Evolutionary conservation across 768 basidiomycete genomes (phyloP).

Genomic region (Lyophyllum atratum): DNA sequence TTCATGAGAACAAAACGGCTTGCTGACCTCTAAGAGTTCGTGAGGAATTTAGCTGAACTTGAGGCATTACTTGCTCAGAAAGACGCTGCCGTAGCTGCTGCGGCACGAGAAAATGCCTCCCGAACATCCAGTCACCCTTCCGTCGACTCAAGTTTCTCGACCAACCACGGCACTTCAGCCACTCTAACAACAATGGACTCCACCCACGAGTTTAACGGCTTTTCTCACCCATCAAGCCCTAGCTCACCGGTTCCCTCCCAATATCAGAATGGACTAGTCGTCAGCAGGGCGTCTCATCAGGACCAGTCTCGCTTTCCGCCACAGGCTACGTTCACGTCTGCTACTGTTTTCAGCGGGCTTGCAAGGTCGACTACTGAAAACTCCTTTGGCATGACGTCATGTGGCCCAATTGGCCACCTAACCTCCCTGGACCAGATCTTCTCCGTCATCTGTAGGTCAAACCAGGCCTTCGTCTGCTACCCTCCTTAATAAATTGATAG

Average conservation of each 20-base stretch:
- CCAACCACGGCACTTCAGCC: not conserved
- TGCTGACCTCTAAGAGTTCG: not conserved
- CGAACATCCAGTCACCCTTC: slow-evolving; percentile 6
- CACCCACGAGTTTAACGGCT: slow-evolving; percentile 8
- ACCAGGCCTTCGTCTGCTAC: not conserved
- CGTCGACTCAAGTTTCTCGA: not conserved
- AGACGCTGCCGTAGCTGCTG: slow-evolving; percentile 28
- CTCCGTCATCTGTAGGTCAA: slow-evolving; percentile 63
- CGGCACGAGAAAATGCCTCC: slow-evolving; percentile 13
- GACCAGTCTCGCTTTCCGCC: slow-evolving; percentile 27
- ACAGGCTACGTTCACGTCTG: slow-evolving; percentile 21
- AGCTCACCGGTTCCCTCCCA: slow-evolving; percentile 9
- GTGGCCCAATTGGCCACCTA: slow-evolving; percentile 62
- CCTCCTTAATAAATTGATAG: slow-evolving; percentile 21
- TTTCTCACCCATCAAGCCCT: slow-evolving; percentile 6
- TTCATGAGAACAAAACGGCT: slow-evolving; percentile 7
- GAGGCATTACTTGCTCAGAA: slow-evolving; percentile 67
- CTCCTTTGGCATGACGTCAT: slow-evolving; percentile 37
- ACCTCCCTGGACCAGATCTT: slow-evolving; percentile 62
- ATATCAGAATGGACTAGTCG: slow-evolving; percentile 10
- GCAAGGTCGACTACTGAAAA: slow-evolving; percentile 11
- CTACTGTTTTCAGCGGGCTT: slow-evolving; percentile 10
- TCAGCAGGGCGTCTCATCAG: slow-evolving; percentile 6
- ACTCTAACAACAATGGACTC: slow-evolving; percentile 1
- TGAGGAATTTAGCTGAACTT: slow-evolving; percentile 53